Conservation (phyloP, 495 filamentous ascomycete species). For the Penicillium manginii region DNA sequence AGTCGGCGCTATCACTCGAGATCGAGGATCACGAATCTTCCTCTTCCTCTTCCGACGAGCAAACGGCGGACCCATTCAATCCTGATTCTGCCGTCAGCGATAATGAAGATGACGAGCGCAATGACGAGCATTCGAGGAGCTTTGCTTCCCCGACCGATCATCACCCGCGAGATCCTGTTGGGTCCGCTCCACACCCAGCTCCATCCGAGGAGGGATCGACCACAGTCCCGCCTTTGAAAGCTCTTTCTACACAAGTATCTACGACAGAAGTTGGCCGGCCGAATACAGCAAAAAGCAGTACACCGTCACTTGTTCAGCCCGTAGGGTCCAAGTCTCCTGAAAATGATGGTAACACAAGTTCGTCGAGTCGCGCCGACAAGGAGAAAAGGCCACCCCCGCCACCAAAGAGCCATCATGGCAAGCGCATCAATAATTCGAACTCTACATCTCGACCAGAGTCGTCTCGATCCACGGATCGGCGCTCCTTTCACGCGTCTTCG, state of each 20-base stretch:
- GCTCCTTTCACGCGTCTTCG: conserved; percentile 34
- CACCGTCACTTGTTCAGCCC: conserved; percentile 3
- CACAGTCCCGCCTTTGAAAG: conserved; percentile 14
- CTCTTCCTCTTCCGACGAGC: conserved; percentile 34
- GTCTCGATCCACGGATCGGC: conserved; percentile 30
- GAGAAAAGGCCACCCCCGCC: conserved; percentile 57
- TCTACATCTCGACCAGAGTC: conserved; percentile 33
- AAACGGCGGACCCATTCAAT: conserved; percentile 36
- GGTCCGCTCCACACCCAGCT: conserved; percentile 33
- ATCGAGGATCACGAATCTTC: conserved; percentile 31
- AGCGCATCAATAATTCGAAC: conserved; percentile 55
- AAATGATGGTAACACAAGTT: conserved; percentile 40
- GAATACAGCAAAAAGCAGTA: conserved; percentile 7
- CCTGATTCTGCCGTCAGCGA: conserved; percentile 32
- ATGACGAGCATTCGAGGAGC: conserved; percentile 11
- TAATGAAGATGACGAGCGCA: conserved; percentile 19
- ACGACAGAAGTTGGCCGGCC: conserved; percentile 13
- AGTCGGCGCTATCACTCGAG: conserved; percentile 25
- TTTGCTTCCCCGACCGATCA: conserved; percentile 23
- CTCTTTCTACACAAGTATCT: conserved; percentile 7
- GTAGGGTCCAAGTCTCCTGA: conserved; percentile 43
- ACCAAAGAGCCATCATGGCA: conserved; percentile 69
- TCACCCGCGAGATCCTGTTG: conserved; percentile 26
- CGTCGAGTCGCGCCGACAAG: conserved; percentile 29
- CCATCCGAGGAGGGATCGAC: conserved; percentile 32